Evolutionary conservation across 164 flowering plant genomes (phyloP).

Genomic region (Malania oleifera): DNA sequence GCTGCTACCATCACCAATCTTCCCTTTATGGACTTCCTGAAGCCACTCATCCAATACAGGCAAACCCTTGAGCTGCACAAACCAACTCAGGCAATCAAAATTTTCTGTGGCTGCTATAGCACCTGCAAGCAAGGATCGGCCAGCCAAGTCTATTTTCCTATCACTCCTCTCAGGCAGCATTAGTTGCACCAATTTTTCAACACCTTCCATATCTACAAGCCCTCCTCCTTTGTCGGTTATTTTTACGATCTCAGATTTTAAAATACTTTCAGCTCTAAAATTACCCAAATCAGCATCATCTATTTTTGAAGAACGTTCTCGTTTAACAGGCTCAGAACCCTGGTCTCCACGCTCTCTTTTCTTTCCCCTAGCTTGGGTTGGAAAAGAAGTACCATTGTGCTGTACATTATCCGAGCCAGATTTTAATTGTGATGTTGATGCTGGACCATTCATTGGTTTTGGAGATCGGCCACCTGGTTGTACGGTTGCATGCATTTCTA

Average conservation of each 20-base stretch:
- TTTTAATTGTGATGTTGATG: slow-evolving; percentile 57
- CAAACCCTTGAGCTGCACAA: slow-evolving; percentile 80
- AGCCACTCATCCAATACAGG: slow-evolving; percentile 91
- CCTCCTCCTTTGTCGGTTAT: slow-evolving; percentile 81
- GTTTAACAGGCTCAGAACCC: slow-evolving; percentile 54
- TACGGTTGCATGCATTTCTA: slow-evolving; percentile 81
- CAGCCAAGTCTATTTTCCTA: slow-evolving; percentile 58
- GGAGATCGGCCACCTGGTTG: slow-evolving; percentile 87
- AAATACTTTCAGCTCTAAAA: slow-evolving; percentile 36
- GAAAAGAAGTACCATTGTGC: slow-evolving; percentile 41
- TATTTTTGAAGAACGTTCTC: slow-evolving; percentile 47
- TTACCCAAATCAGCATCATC: slow-evolving; percentile 67
- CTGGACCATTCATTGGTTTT: slow-evolving; percentile 63
- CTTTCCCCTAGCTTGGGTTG: slow-evolving; percentile 71
- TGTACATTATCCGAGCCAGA: slow-evolving; percentile 67
- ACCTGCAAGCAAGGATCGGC: slow-evolving; percentile 65
- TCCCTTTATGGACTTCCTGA: slow-evolving; percentile 84
- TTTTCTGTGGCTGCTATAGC: slow-evolving; percentile 74
- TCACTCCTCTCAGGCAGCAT: slow-evolving; percentile 62
- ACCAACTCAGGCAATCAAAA: slow-evolving; percentile 66
- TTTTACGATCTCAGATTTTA: slow-evolving; percentile 68
- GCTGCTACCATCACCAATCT: slow-evolving; percentile 53
- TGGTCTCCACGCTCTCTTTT: slow-evolving; percentile 78
- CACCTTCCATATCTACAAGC: slow-evolving; percentile 63
- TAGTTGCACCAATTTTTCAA: slow-evolving; percentile 69